Percentiles rank a stretch among this genome's conserved stretches.
Evolutionary conservation across 202 grass and related monocot genomes (phyloP).

Genomic region (Cymbopogon flexuosus): DNA sequence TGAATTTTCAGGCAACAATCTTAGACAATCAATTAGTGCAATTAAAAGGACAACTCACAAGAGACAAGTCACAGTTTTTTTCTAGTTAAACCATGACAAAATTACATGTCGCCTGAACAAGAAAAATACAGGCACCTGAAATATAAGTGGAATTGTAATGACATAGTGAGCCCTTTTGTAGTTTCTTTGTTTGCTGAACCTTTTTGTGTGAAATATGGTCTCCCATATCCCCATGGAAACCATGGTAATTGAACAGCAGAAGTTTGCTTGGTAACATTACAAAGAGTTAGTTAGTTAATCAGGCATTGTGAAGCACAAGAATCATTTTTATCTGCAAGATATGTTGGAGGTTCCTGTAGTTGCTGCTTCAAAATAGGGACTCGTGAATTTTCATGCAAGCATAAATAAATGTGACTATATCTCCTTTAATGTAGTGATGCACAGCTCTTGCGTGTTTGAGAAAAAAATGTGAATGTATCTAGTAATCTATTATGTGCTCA

Average conservation of each 20-base stretch:
- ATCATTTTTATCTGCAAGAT: neutral
- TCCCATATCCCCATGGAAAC: neutral
- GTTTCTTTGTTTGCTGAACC: constrained; percentile 22
- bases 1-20: neutral
- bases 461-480: too few species aligned
- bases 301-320: neutral
- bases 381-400: neutral
- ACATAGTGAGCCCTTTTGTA: neutral
- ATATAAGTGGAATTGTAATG: constrained; percentile 3
- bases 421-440: neutral
- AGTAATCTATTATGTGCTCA: too few species aligned
- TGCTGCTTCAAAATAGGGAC: neutral
- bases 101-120: neutral
- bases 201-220: constrained; percentile 7
- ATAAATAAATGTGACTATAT: neutral
- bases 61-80: neutral
- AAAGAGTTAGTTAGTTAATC: neutral
- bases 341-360: too few species aligned
- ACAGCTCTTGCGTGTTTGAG: neutral
- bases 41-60: neutral
- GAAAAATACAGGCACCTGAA: neutral
- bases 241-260: neutral
- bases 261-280: neutral
- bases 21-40: neutral
- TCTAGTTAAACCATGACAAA: neutral